phyloP scores from a whole-genome alignment of 1,284 basidiomycete species.

The Moesziomyces aphidis region DNA sequence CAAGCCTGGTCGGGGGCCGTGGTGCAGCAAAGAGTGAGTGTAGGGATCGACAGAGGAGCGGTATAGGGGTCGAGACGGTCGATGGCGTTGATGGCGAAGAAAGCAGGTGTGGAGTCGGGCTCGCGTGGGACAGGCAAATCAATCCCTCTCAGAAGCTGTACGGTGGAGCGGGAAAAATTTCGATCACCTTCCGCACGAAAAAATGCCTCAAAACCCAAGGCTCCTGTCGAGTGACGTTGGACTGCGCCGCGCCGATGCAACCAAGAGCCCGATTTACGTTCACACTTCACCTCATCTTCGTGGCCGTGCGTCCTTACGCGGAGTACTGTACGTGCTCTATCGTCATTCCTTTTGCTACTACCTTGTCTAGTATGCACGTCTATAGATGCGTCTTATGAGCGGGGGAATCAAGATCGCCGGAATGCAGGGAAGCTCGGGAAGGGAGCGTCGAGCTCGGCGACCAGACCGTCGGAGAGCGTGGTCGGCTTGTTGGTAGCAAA shows the following conservation, averaged over 20 bases:
- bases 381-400: no score
- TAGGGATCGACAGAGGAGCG: not conserved
- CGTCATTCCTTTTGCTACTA: no score
- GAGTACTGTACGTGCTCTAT: no score
- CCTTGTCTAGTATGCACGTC: no score
- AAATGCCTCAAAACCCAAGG: not conserved
- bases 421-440: slow-evolving; percentile 17
- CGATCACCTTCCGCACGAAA: slow-evolving; percentile 40
- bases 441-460: slow-evolving; percentile 17
- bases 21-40: not conserved
- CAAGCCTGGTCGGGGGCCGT: no score
- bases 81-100: slow-evolving; percentile 5
- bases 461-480: slow-evolving; percentile 6
- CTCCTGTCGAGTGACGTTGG: slow-evolving; percentile 30
- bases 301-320: no score
- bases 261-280: no score
- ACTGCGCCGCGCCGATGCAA: slow-evolving; percentile 6
- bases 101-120: not conserved
- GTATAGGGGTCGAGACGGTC: not conserved
- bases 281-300: no score
- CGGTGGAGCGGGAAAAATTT: slow-evolving; percentile 22
- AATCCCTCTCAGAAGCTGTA: slow-evolving; percentile 6
- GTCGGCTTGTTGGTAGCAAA: not conserved
- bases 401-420: not conserved
- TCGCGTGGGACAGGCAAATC: not conserved